Percentiles rank a stretch among this genome's conserved stretches.
These are phyloP conservation scores for Backusella morwellensis DNA, from an alignment of 192 early-diverging fungal species.

Conservation along the genomic window DNA sequence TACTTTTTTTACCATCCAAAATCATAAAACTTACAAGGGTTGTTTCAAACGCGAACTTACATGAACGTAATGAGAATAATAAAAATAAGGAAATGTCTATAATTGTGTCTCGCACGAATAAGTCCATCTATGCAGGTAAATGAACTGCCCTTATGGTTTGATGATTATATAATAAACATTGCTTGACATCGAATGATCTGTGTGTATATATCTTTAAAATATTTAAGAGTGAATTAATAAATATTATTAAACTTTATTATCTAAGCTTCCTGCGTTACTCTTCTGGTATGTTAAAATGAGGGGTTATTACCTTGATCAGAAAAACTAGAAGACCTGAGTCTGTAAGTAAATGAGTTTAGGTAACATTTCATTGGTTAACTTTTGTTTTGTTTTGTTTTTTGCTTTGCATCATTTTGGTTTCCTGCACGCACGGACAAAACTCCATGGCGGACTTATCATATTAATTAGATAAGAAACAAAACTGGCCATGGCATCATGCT, in stretches of 20 bases:
- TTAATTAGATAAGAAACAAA: not conserved
- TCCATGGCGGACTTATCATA: not conserved
- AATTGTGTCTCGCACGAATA: not conserved
- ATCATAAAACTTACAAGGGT: too few species aligned
- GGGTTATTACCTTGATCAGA: not conserved
- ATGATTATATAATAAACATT: not conserved
- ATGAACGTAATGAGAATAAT: not conserved
- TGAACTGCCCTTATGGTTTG: not conserved
- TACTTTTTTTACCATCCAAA: too few species aligned
- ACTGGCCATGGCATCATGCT: not conserved
- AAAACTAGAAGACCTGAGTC: not conserved
- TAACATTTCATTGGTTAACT: not conserved
- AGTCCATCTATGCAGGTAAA: not conserved
- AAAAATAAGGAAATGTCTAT: not conserved
- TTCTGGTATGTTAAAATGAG: not conserved
- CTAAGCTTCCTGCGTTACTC: not conserved
- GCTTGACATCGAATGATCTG: not conserved
- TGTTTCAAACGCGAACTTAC: too few species aligned
- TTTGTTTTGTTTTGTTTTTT: not conserved
- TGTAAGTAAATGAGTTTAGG: not conserved
- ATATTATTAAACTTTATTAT: not conserved
- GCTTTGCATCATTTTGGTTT: not conserved
- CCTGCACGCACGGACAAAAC: slow-evolving; percentile 6
- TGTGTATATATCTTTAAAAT: not conserved
- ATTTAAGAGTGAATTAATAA: not conserved